A percentile compares a stretch with the other conserved stretches of the same genome.
Conservation (phyloP, 345 rosid species). For the Eucalyptus virginea region DNA sequence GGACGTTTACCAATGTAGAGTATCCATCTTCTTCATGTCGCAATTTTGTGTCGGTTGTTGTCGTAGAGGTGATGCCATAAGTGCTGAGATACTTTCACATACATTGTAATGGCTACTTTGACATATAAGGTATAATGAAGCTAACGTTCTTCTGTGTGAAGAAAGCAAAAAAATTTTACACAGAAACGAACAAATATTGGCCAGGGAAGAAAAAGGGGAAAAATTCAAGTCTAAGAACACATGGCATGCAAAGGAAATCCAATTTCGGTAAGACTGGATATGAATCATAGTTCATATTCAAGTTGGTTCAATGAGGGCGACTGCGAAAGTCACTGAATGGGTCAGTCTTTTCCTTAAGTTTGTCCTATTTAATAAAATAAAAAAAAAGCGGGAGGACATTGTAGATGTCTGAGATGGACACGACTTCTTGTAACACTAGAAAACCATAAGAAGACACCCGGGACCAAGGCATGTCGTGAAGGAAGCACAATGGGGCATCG, state of each 20-base stretch:
- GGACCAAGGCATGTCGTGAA: no score
- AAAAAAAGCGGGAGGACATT: no score
- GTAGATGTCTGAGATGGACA: no score
- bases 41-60: background rate
- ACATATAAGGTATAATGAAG: background rate
- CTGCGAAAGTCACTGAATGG: accelerated
- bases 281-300: accelerated
- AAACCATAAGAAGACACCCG: accelerated
- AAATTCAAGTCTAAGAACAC: accelerated
- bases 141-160: background rate
- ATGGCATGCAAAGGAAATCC: no score
- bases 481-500: background rate
- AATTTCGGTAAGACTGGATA: no score
- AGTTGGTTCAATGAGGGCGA: no score
- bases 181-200: accelerated
- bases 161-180: background rate
- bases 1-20: background rate
- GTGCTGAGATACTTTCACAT: background rate
- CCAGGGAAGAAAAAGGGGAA: no score
- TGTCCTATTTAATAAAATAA: no score
- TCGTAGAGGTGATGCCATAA: background rate
- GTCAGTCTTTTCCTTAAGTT: accelerated
- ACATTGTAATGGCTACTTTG: background rate
- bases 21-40: background rate
- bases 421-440: no score